phyloP scores from a whole-genome alignment of 2,329 filamentous ascomycete species.

The Aspergillus sp. region DNA sequence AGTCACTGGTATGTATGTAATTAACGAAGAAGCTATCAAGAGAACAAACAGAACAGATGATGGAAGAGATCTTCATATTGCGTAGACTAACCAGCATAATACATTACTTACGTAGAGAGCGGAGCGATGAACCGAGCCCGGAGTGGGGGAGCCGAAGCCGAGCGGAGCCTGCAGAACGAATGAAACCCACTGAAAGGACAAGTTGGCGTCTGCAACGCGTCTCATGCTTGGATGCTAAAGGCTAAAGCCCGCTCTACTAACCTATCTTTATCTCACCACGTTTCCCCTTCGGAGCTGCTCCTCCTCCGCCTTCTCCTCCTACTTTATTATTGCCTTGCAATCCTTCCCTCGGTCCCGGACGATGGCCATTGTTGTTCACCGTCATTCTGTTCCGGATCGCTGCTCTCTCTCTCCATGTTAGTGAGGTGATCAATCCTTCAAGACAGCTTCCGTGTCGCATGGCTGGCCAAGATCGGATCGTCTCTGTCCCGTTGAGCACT shows the following conservation, averaged over 20 bases:
- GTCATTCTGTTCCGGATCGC: not conserved
- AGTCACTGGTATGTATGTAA: not conserved
- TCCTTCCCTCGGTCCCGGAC: conserved; percentile 8
- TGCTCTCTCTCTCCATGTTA: conserved; percentile 12
- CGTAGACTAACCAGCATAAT: no score
- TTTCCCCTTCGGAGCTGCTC: not conserved
- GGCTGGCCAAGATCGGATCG: conserved; percentile 27
- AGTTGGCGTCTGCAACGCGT: conserved; percentile 24
- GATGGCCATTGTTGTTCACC: conserved; percentile 14
- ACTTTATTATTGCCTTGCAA: not conserved
- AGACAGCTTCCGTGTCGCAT: conserved; percentile 25
- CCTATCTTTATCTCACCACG: not conserved
- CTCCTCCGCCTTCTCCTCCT: not conserved
- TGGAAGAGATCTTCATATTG: no score
- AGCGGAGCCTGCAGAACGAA: not conserved
- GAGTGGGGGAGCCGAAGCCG: not conserved
- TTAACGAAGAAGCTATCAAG: no score
- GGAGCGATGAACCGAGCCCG: not conserved
- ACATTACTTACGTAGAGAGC: not conserved
- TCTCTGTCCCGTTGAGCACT: conserved; percentile 22
- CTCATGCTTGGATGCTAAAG: not conserved
- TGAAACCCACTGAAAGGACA: conserved; percentile 21
- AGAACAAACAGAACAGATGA: no score
- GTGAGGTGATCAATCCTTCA: not conserved
- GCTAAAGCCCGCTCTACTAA: no score